Base-by-base conservation (phyloP, 805 yeast species). In the Starmera amethionina region DNA sequence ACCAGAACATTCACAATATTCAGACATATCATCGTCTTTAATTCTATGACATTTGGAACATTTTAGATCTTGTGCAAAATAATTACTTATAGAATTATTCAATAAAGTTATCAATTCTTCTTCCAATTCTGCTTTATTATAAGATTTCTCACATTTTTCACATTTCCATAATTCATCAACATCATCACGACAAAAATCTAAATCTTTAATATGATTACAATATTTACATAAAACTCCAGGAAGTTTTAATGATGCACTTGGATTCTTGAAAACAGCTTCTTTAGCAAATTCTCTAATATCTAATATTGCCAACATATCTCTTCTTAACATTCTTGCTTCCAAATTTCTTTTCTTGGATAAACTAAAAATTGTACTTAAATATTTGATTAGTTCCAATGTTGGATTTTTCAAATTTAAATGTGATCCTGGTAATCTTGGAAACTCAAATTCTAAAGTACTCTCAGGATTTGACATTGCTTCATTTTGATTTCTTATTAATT, bases 1-100 rank as follows among this genome's bases (percentile, higher is more conserved):
- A 8, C 99, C 99, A 0, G 98, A 90, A 57, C 98, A 93, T 16
- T 73, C 62, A 60, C 98, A 94, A 56, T 77, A 77, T 28, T 67
- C 67, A 29, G 87, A 72, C 73, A 93, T 68, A 46, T 81, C 79
- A 49, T 75, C 80, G 30, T 73, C 77, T 50, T 77, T 76, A 42
- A 86, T 65, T 42, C 67, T 73, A 22, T 74, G 70, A 60, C 98
- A 93, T 54, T 84, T 87, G 14, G 64, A 55, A 59, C 99, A 93
- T 49, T 73, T 75, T 50, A 83, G 65, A 59, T 90, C 97, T 60
- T 93, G 99, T 18, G 73, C 65, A 56, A 76, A 75, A 59, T 73
- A 93, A 39, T 67, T 62, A n/a, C 79, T 69, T 2, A 84, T 44
- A 22, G 70, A 52, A 44, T 72, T 65, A 49, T 73, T 68, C 36